phyloP scores from a whole-genome alignment of 805 yeast species.

The Ogataea wickerhamii region DNA sequence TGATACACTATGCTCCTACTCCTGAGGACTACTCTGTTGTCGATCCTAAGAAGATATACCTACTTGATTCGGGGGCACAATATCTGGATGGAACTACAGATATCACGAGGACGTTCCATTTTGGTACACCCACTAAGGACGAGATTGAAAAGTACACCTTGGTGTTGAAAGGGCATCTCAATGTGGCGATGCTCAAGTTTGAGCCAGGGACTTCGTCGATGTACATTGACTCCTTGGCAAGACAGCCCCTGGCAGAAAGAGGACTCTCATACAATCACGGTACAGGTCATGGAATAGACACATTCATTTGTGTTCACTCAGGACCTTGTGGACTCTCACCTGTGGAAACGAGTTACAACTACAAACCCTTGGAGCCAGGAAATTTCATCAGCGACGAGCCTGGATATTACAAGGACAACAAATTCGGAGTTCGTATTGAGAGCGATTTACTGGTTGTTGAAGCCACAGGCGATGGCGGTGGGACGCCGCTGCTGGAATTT shows the following conservation, averaged over 20 bases:
- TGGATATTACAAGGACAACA: constrained; percentile 88
- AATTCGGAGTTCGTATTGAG: constrained; percentile 86
- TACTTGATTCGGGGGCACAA: constrained; percentile 91
- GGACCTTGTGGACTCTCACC: constrained; percentile 83
- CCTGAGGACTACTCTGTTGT: constrained; percentile 54
- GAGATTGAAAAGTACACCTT: constrained; percentile 70
- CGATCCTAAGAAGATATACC: constrained; percentile 63
- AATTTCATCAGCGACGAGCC: constrained; percentile 89
- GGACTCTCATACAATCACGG: constrained; percentile 93
- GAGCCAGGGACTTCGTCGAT: constrained; percentile 75
- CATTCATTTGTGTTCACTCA: constrained; percentile 88
- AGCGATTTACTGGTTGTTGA: constrained; percentile 65
- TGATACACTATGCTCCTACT: constrained; percentile 74
- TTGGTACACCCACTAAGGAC: constrained; percentile 52
- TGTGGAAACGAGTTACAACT: constrained; percentile 29
- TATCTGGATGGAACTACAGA: constrained; percentile 94
- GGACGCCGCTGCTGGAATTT: constrained; percentile 62
- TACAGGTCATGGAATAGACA: constrained; percentile 97
- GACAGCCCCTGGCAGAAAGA: constrained; percentile 75
- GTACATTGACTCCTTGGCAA: constrained; percentile 74
- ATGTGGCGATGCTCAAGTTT: constrained; percentile 75
- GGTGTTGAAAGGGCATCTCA: constrained; percentile 89
- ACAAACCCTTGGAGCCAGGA: constrained; percentile 58
- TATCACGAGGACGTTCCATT: constrained; percentile 83
- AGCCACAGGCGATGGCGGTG: constrained; percentile 38